Conservation (phyloP, 1,284 basidiomycete genomes). For the Trichosporon sp. region DNA sequence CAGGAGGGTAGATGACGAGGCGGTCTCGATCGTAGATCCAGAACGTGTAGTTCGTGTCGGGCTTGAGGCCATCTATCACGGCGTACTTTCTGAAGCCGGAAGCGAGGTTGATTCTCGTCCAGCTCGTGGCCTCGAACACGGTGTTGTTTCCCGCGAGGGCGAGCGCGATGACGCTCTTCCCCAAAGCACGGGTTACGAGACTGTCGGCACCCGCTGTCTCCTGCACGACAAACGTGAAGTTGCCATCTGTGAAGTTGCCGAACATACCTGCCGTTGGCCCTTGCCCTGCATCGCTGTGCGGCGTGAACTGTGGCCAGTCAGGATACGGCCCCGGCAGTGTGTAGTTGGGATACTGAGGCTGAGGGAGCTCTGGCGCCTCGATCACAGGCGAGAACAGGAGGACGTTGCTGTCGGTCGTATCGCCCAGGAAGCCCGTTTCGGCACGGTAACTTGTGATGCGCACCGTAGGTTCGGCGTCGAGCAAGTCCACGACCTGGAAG, state of each 20-base stretch:
- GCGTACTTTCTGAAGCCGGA: constrained; percentile 47
- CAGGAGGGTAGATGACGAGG: constrained; percentile 42
- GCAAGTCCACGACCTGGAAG: constrained; percentile 49
- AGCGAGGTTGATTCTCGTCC: constrained; percentile 37
- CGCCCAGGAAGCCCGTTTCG: constrained; percentile 66
- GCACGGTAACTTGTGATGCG: constrained; percentile 30
- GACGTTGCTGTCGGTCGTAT: constrained; percentile 72
- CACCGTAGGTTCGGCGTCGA: background rate
- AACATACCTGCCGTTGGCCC: constrained; percentile 12
- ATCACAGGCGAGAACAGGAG: constrained; percentile 75
- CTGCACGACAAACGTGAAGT: constrained; percentile 60
- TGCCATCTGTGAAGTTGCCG: constrained; percentile 40
- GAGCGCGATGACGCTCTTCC: constrained; percentile 2
- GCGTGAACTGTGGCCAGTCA: constrained; percentile 54
- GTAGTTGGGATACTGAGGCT: constrained; percentile 76
- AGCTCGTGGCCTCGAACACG: constrained; percentile 36
- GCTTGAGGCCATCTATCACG: constrained; percentile 39
- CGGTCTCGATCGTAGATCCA: constrained; percentile 39
- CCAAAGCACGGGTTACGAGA: background rate
- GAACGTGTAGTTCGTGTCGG: constrained; percentile 51
- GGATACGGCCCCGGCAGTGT: constrained; percentile 68
- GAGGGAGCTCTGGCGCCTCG: constrained; percentile 43
- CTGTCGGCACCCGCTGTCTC: background rate
- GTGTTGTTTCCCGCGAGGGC: constrained; percentile 16
- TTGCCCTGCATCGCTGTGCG: background rate